Base-by-base conservation (phyloP, 2,329 filamentous ascomycete genomes). In the Exophiala sp. region DNA sequence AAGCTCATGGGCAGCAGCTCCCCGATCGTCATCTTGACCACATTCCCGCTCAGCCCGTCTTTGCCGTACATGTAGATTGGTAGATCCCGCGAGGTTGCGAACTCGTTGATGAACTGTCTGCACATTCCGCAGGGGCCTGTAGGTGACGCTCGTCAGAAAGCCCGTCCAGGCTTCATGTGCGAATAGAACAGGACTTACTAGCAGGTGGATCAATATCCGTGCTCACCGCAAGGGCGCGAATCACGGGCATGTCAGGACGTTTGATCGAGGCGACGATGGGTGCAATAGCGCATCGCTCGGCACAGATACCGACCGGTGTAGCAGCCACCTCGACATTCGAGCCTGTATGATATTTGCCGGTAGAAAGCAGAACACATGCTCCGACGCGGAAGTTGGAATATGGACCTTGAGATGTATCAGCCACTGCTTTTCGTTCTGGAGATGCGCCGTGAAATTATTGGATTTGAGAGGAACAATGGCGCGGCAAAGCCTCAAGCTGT, bases 361-460 rank as follows among this genome's bases (percentile, higher is more conserved):
- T 72, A 9, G 71, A 58, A 5, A 83, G 79, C 58, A 97, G 83
- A 57, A 97, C 73, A 33, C 88, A 85, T 46, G 88, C 86, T 59
- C 94, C 94, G 58, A 99, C 94, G 60, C 86, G 88, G 78, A 97
- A 99, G 56, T 86, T 81, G 65, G 89, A 95, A 78, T 96, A 96
- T 3, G 89, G 91, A 68, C 83, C 83, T 85, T 36, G 21, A 44
- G 12, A 20, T 29, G 47, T 16, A 38, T 38, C 35, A 38, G 5
- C n/a, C 24, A 8, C 24, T 29, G 24, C 24, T 29, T 8, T 5
- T 29, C 24, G 24, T 29, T 29, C 5, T 8, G 24, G 24, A 29
- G 42, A 38, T 20, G 29, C 14, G 34, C 11, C 14, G n/a, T 39
- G 39, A 52, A 21, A 16, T 9, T 9, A 48, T 34, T 34, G 21